Evolutionary conservation across 2,329 filamentous ascomycete species (phyloP).

Genomic region (Ophiostoma ulmi): DNA sequence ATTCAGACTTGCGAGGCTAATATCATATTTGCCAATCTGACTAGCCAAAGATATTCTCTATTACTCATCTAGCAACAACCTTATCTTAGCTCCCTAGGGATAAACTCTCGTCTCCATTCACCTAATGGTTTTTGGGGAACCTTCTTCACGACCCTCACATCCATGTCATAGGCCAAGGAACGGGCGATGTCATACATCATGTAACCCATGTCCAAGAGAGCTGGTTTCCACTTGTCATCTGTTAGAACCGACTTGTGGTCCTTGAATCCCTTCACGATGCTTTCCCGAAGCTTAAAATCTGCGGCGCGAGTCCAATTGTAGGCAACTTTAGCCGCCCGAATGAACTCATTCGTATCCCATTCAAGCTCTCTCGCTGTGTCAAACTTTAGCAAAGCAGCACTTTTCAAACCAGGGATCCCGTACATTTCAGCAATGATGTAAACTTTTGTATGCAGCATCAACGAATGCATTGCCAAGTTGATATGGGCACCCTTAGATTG

Average conservation of each 20-base stretch:
- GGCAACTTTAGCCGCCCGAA: not conserved
- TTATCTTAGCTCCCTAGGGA: not conserved
- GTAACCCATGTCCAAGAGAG: not conserved
- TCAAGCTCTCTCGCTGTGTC: too few species aligned
- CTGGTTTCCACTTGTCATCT: not conserved
- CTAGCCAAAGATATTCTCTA: not conserved
- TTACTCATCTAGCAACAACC: not conserved
- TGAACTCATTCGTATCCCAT: not conserved
- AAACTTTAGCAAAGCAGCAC: not conserved
- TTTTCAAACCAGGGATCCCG: not conserved
- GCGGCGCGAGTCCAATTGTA: conserved; percentile 1
- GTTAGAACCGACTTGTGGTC: not conserved
- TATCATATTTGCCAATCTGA: not conserved
- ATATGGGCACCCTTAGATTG: not conserved
- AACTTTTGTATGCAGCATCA: conserved; percentile 1
- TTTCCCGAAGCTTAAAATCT: not conserved
- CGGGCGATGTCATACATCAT: conserved; percentile 16
- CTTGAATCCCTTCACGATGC: not conserved
- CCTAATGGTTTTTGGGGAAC: too few species aligned
- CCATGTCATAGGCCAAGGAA: not conserved
- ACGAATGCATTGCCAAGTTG: not conserved
- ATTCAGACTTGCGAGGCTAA: not conserved
- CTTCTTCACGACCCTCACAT: too few species aligned
- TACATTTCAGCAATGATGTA: conserved; percentile 15
- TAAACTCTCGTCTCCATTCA: too few species aligned